phyloP scores from a whole-genome alignment of 805 yeast species.

The Cyberlindnera suaveolens region DNA sequence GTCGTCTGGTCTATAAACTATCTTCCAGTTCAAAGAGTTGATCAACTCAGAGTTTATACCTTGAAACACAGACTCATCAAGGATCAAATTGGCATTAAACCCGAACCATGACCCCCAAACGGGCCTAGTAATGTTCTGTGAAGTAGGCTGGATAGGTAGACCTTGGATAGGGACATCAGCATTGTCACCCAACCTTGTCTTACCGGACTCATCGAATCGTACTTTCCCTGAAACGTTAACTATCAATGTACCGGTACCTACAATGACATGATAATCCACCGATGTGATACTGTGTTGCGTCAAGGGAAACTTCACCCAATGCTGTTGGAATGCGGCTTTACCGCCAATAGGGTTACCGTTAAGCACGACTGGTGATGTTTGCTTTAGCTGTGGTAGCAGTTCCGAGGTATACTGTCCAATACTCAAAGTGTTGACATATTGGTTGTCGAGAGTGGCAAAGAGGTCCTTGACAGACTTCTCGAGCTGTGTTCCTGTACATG shows the following conservation, averaged over 20 bases:
- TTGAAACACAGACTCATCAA: constrained; percentile 43
- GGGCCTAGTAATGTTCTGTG: constrained; percentile 4
- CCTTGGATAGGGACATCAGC: constrained; percentile 38
- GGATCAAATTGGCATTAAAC: constrained; percentile 49
- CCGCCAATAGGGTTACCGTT: constrained; percentile 55
- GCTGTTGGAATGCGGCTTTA: constrained; percentile 46
- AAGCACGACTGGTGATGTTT: constrained; percentile 45
- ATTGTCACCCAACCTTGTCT: constrained; percentile 56
- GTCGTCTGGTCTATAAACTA: constrained; percentile 58
- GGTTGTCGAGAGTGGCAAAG: constrained; percentile 20
- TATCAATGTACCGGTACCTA: constrained; percentile 52
- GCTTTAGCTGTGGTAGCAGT: constrained; percentile 41
- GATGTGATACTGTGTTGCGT: constrained; percentile 61
- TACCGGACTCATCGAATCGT: constrained; percentile 71
- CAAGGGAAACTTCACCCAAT: constrained; percentile 50
- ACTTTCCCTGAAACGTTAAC: constrained; percentile 53
- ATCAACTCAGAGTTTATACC: constrained; percentile 41
- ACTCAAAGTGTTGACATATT: constrained; percentile 8
- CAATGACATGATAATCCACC: constrained; percentile 60
- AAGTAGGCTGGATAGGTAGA: constrained; percentile 1
- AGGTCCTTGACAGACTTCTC: constrained; percentile 21
- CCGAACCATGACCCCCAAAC: constrained; percentile 70
- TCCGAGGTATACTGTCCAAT: constrained; percentile 17
- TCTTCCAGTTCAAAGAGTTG: constrained; percentile 57
- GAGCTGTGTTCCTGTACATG: constrained; percentile 5